Conservation (phyloP, 1,139 yeast species). For the Yamadazyma membranifaciens region DNA sequence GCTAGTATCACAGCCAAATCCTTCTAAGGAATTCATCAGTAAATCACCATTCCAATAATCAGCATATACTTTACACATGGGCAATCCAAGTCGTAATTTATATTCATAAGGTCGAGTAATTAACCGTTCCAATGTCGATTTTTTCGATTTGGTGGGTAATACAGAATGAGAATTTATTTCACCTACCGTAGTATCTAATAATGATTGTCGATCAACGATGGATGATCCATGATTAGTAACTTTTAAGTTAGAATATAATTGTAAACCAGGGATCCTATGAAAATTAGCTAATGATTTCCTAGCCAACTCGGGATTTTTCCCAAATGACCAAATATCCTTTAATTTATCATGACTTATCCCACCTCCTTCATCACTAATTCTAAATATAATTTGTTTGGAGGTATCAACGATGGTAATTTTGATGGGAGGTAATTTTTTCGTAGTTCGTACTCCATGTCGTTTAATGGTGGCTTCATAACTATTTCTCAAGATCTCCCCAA, state of each 20-base stretch:
- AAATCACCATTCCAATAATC: constrained; percentile 95
- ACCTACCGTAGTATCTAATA: constrained; percentile 36
- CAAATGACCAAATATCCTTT: constrained; percentile 79
- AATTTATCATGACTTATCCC: constrained; percentile 65
- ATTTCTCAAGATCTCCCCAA: constrained; percentile 85
- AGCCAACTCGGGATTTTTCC: constrained; percentile 61
- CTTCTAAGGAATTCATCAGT: constrained; percentile 79
- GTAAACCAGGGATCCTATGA: constrained; percentile 64
- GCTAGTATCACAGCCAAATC: constrained; percentile 88
- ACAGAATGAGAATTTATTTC: constrained; percentile 30
- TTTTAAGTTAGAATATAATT: constrained; percentile 38
- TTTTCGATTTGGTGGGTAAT: constrained; percentile 25
- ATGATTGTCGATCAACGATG: constrained; percentile 24
- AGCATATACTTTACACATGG: constrained; percentile 87
- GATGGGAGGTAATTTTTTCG: constrained; percentile 60
- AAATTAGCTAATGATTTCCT: constrained; percentile 57
- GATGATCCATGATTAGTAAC: constrained; percentile 43
- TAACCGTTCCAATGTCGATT: constrained; percentile 42
- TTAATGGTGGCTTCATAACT: constrained; percentile 76
- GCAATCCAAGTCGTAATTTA: constrained; percentile 83
- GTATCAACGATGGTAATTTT: constrained; percentile 68
- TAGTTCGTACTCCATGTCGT: constrained; percentile 28
- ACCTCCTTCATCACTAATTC: constrained; percentile 89
- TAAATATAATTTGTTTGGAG: constrained; percentile 63
- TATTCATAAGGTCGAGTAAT: constrained; percentile 71